phyloP scores from a whole-genome alignment of 148 eudicot species.

The Linanthus parryae region DNA sequence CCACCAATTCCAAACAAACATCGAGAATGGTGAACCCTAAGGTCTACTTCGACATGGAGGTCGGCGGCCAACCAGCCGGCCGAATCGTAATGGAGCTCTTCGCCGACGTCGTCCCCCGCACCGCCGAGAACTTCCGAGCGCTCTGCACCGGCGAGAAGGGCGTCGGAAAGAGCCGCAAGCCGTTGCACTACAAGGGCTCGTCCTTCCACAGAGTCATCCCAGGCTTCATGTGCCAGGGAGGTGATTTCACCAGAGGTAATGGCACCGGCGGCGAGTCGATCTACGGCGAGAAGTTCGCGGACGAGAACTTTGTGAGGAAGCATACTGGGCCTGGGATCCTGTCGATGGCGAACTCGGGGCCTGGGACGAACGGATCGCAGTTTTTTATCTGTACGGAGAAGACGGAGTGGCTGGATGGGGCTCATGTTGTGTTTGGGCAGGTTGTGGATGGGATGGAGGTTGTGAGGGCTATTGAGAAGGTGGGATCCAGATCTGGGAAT shows the following conservation, averaged over 20 bases:
- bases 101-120: slow-evolving; percentile 32
- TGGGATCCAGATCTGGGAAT: no score
- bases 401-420: slow-evolving; percentile 58
- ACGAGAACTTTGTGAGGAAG: slow-evolving; percentile 44
- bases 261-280: slow-evolving; percentile 59
- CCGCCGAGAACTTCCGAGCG: slow-evolving; percentile 41
- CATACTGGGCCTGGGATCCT: slow-evolving; percentile 61
- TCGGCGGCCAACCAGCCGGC: slow-evolving; percentile 37
- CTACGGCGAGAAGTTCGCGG: slow-evolving; percentile 38
- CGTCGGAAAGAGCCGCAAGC: slow-evolving; percentile 32
- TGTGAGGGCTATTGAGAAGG: slow-evolving; percentile 33
- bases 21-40: slow-evolving; percentile 31
- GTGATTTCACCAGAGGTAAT: slow-evolving; percentile 44
- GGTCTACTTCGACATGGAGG: slow-evolving; percentile 44
- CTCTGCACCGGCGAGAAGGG: slow-evolving; percentile 52
- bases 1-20: background rate
- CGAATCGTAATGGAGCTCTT: slow-evolving; percentile 47
- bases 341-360: slow-evolving; percentile 74
- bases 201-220: slow-evolving; percentile 53
- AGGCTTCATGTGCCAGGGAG: slow-evolving; percentile 49
- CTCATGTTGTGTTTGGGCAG: slow-evolving; percentile 60
- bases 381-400: slow-evolving; percentile 62
- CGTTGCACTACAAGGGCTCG: slow-evolving; percentile 46
- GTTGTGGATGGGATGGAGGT: slow-evolving; percentile 59
- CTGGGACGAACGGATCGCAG: slow-evolving; percentile 70